phyloP scores from a whole-genome alignment of 2,329 filamentous ascomycete species.

The Penicillium sp. region DNA sequence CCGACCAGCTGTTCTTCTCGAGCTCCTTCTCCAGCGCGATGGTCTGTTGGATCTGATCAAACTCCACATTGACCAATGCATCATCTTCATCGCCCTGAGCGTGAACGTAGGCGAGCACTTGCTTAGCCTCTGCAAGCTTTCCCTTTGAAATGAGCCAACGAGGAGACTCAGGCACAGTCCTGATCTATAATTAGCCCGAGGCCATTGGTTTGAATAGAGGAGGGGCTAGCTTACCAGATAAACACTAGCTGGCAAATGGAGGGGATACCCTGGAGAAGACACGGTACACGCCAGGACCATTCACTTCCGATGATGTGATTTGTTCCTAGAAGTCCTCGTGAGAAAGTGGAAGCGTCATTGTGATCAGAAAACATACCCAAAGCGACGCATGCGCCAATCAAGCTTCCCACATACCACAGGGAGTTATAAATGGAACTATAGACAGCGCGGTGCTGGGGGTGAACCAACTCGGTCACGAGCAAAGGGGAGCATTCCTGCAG shows the following conservation, averaged over 20 bases:
- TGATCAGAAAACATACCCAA: conserved; percentile 9
- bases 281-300: conserved; percentile 60
- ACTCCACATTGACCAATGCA: conserved; percentile 20
- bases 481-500: conserved; percentile 40
- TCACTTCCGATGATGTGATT: conserved; percentile 36
- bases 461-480: conserved; percentile 48
- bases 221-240: conserved; percentile 29
- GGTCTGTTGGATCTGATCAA: conserved; percentile 16
- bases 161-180: conserved; percentile 61
- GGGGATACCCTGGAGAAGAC: conserved; percentile 64
- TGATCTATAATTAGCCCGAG: conserved; percentile 12
- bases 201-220: conserved; percentile 41
- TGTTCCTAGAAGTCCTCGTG: conserved; percentile 24
- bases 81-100: conserved; percentile 41
- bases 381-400: conserved; percentile 44
- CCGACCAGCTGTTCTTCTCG: conserved; percentile 12
- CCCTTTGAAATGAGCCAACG: conserved; percentile 44
- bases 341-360: conserved; percentile 9
- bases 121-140: conserved; percentile 22
- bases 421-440: conserved; percentile 54
- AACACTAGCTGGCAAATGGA: conserved; percentile 53
- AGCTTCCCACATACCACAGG: conserved; percentile 50
- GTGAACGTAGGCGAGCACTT: conserved; percentile 36
- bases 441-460: conserved; percentile 51
- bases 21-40: conserved; percentile 16